These are phyloP conservation scores for Daldinia bambusicola DNA, from an alignment of 495 filamentous ascomycete genomes.

Conservation along the genomic window DNA sequence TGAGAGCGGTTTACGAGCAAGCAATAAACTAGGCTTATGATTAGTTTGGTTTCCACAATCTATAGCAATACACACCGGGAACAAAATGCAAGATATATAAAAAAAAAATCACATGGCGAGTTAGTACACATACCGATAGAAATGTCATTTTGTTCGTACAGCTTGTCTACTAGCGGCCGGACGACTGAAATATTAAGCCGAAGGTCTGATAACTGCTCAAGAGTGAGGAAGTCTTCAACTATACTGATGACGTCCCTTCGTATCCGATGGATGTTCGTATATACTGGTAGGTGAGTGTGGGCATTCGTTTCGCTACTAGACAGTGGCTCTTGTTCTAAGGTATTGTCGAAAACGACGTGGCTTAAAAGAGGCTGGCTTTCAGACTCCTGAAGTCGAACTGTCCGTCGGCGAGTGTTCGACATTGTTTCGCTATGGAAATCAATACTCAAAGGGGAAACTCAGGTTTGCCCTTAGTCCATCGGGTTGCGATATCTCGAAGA, in stretches of 20 bases:
- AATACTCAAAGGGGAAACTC: conserved; percentile 1
- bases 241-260: conserved; percentile 62
- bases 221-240: conserved; percentile 63
- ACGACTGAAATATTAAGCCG: conserved; percentile 77
- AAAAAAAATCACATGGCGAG: neutral
- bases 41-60: conserved; percentile 15
- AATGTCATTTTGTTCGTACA: conserved; percentile 74
- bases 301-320: conserved; percentile 45
- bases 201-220: conserved; percentile 73
- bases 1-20: conserved; percentile 76
- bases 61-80: neutral
- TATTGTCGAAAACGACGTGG: conserved; percentile 32
- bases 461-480: conserved; percentile 3
- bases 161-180: conserved; percentile 73
- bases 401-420: conserved; percentile 32
- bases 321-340: conserved; percentile 35
- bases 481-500: conserved; percentile 14
- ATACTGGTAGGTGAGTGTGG: conserved; percentile 61
- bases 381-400: conserved; percentile 29
- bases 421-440: conserved; percentile 18
- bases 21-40: conserved; percentile 60
- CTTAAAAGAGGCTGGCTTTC: conserved; percentile 48
- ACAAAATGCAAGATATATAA: neutral
- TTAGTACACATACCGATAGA: conserved; percentile 63
- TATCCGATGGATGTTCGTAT: conserved; percentile 64